Conservation (phyloP, 2,329 filamentous ascomycete species). For the Pezicula radicicola region DNA sequence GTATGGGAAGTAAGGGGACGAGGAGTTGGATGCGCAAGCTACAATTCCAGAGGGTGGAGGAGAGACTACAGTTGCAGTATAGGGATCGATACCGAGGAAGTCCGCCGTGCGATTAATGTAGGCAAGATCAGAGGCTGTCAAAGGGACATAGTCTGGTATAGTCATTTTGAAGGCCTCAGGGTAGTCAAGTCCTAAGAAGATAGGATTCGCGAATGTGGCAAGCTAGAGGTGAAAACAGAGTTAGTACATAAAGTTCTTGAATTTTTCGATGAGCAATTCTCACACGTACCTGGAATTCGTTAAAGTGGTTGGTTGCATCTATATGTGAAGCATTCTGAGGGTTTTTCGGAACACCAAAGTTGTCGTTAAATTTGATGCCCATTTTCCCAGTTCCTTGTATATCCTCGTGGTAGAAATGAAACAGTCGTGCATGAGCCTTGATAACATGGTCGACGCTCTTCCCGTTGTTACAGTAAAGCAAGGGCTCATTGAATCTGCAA, state of each 20-base stretch:
- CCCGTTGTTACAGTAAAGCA: conserved; percentile 38
- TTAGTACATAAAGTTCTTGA: no score
- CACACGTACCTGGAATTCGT: conserved; percentile 40
- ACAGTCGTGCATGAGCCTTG: conserved; percentile 44
- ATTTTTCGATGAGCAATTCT: no score
- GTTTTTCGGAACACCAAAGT: conserved; percentile 43
- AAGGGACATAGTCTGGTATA: conserved; percentile 34
- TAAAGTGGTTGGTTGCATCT: conserved; percentile 19
- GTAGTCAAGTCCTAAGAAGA: conserved; percentile 48
- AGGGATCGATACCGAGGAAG: conserved; percentile 55
- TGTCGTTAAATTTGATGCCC: conserved; percentile 38
- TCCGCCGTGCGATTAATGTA: conserved; percentile 50
- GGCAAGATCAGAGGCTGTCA: conserved; percentile 40
- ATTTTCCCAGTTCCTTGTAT: conserved; percentile 47
- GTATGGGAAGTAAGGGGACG: conserved; percentile 44
- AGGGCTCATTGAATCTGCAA: conserved; percentile 50
- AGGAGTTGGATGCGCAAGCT: conserved; percentile 43
- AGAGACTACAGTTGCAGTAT: conserved; percentile 51
- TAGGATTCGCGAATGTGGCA: conserved; percentile 45
- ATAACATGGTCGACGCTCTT: conserved; percentile 35
- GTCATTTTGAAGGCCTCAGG: conserved; percentile 36
- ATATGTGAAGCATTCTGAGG: conserved; percentile 16
- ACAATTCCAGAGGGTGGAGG: conserved; percentile 41
- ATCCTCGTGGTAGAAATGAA: conserved; percentile 50
- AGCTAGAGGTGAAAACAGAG: no score